phyloP scores from a whole-genome alignment of 495 filamentous ascomycete genomes.

The Haplographium delicatum region DNA sequence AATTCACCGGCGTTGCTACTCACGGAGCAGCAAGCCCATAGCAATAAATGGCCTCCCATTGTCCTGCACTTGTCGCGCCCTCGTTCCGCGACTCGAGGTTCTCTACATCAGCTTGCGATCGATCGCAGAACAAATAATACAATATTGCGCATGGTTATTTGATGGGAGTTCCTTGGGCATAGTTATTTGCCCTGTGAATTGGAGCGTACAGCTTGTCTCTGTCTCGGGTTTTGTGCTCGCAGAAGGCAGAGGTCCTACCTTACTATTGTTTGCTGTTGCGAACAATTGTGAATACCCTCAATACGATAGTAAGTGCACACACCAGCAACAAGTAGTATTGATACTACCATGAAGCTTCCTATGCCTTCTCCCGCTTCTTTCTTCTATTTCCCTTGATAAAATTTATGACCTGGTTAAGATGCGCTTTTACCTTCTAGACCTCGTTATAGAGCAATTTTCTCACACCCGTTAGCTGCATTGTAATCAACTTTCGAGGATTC shows the following conservation, averaged over 20 bases:
- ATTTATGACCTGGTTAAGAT: too few relatives aligned
- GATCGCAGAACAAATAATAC: background rate
- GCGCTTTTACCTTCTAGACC: background rate
- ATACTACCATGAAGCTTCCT: background rate
- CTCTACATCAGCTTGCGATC: constrained; percentile 13
- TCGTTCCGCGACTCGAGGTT: constrained; percentile 14
- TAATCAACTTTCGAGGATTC: background rate
- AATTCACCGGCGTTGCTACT: constrained; percentile 15
- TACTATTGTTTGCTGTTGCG: constrained; percentile 4
- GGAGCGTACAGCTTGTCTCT: constrained; percentile 8
- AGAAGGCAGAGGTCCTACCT: constrained; percentile 2
- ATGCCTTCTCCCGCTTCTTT: background rate
- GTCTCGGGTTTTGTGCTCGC: background rate
- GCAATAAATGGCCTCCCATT: constrained; percentile 22
- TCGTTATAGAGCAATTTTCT: background rate
- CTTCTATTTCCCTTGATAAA: background rate
- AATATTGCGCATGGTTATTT: background rate
- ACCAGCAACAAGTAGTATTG: too few relatives aligned
- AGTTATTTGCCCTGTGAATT: background rate
- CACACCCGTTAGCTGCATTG: background rate
- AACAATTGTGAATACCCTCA: constrained; percentile 14
- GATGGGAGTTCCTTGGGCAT: background rate
- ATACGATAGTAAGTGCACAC: constrained; percentile 18
- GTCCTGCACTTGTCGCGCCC: constrained; percentile 9
- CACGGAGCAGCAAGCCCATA: constrained; percentile 1